Percentiles rank a stretch among this genome's conserved stretches.
phyloP scores from a whole-genome alignment of 805 yeast species.

The Metschnikowia lunata region DNA sequence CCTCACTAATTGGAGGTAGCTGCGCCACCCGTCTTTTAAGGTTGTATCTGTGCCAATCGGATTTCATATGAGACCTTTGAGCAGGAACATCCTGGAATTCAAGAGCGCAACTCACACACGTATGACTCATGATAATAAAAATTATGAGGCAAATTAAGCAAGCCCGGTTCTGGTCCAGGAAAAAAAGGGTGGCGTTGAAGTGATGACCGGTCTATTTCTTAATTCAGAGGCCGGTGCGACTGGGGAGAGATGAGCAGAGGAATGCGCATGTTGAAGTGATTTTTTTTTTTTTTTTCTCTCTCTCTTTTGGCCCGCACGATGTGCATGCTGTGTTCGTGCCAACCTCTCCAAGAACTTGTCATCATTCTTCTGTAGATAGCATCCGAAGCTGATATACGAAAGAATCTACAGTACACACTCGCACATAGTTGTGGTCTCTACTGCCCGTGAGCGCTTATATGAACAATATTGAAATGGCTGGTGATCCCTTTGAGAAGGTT shows the following conservation, averaged over 20 bases:
- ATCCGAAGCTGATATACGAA: too few species aligned
- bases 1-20: constrained; percentile 25
- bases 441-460: too few species aligned
- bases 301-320: too few species aligned
- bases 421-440: too few species aligned
- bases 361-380: too few species aligned
- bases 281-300: too few species aligned
- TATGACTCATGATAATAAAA: constrained; percentile 9
- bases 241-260: not conserved
- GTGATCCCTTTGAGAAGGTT: constrained; percentile 4
- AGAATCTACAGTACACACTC: too few species aligned
- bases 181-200: not conserved
- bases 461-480: not conserved
- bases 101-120: constrained; percentile 39
- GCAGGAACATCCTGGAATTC: constrained; percentile 35
- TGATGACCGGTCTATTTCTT: not conserved
- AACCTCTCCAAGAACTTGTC: too few species aligned
- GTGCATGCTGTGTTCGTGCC: too few species aligned
- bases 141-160: too few species aligned
- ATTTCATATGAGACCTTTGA: constrained; percentile 41
- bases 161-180: not conserved
- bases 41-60: constrained; percentile 45
- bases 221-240: not conserved
- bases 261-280: too few species aligned
- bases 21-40: constrained; percentile 41